Evolutionary conservation across 2,329 filamentous ascomycete species (phyloP), one percentile per base, ranked within the genome.

Genomic region (Penicillium sp.): DNA sequence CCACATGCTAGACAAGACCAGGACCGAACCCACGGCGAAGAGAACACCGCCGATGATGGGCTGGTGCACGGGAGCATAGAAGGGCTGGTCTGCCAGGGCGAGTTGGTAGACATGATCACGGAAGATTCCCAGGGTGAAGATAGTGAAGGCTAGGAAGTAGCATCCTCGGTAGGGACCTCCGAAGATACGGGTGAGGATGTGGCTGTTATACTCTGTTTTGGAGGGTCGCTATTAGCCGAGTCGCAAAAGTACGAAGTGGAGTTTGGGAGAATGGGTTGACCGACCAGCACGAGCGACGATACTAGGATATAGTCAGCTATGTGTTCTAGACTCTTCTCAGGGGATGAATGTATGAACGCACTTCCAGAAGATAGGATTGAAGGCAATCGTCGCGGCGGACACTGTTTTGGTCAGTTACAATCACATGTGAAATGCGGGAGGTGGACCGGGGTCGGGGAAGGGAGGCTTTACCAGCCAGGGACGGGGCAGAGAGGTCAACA

Each of bases 341-440:
- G 16, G 31, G 40, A 57, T 36, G 19, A 7, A 24, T 24, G 3
- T 24, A 37, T 9, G 3, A 28, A 83, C 90, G 81, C 83, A 96
- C 92, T 99, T 99, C 94, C 94, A 99, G 77, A 97, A 97, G n/a
- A 94, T 88, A 19, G 94, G 94, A 77, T 99, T 99, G 78, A 99
- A 97, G 45, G 88, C 83, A 76, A 99, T 96, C 49, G 90, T 84
- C 52, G 81, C 82, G 44, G 87, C 90, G 64, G 91, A 90, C 64
- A 94, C 92, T 96, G 49, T 44, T 37, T 59, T 55, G 49, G 60
- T 64, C 43, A 58, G 54, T 69, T 65, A 71, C 43, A 58, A 53
- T 69, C 66, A 71, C 66, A 69, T 69, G 66, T 58, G 52, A 65
- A 62, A 60, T 56, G 54, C 50, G 55, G n/a, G 59, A 62, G 54